phyloP scores from a whole-genome alignment of 768 basidiomycete species.

The Gymnopilus dilepis region DNA sequence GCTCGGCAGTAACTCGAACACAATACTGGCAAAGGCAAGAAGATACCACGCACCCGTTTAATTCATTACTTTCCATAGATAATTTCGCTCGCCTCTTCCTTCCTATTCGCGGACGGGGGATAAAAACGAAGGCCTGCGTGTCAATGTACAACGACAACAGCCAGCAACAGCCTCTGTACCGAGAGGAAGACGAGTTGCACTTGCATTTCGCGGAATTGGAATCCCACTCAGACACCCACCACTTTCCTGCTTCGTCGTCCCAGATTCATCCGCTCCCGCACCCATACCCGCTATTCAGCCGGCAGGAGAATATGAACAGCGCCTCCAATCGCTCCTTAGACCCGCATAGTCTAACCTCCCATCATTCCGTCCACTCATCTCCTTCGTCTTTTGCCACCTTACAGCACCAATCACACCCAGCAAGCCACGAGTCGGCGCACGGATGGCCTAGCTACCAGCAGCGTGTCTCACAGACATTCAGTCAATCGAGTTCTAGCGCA shows the following conservation, averaged over 20 bases:
- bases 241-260: constrained; percentile 28
- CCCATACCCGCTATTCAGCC: constrained; percentile 29
- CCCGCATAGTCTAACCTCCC: constrained; percentile 26
- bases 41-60: constrained; percentile 35
- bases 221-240: constrained; percentile 22
- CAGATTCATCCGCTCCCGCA: constrained; percentile 30
- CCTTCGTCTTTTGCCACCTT: constrained; percentile 21
- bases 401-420: constrained; percentile 15
- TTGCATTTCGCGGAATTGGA: constrained; percentile 29
- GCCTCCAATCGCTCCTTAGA: constrained; percentile 29
- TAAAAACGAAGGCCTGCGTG: constrained; percentile 30
- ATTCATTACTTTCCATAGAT: constrained; percentile 29
- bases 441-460: constrained; percentile 36
- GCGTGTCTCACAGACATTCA: constrained; percentile 17
- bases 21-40: constrained; percentile 39
- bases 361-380: constrained; percentile 28
- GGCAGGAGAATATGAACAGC: constrained; percentile 29
- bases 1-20: constrained; percentile 34
- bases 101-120: constrained; percentile 20
- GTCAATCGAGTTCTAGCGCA: constrained; percentile 17
- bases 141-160: constrained; percentile 21
- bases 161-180: constrained; percentile 13
- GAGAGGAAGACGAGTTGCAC: constrained; percentile 21
- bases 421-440: constrained; percentile 20
- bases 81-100: constrained; percentile 30